A percentile compares a stretch with the other conserved stretches of the same genome.
phyloP scores from a whole-genome alignment of 2,329 filamentous ascomycete genomes.

The Aspergillus sclerotialis region DNA sequence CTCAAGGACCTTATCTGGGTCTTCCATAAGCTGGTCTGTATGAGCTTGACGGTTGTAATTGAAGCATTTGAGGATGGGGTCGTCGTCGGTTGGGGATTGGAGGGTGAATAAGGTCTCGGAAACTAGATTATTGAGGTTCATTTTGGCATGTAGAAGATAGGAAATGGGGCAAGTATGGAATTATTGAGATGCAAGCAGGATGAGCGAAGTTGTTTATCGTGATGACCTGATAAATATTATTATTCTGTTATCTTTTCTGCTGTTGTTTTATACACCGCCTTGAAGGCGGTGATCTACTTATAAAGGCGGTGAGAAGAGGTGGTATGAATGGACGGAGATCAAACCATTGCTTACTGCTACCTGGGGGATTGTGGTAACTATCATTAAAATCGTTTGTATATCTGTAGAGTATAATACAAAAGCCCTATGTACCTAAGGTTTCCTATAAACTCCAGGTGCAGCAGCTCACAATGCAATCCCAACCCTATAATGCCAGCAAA shows the following conservation, averaged over 20 bases:
- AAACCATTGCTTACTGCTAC: too few relatives aligned
- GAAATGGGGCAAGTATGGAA: slow-evolving; percentile 3
- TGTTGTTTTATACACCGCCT: slow-evolving; percentile 6
- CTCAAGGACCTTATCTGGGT: slow-evolving; percentile 36
- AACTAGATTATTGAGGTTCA: slow-evolving; percentile 17
- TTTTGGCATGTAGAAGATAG: background rate
- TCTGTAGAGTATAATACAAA: too few relatives aligned
- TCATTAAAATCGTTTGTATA: too few relatives aligned
- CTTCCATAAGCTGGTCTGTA: slow-evolving; percentile 17
- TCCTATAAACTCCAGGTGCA: too few relatives aligned
- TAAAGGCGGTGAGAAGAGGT: background rate
- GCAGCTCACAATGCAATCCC: too few relatives aligned
- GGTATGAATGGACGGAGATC: too few relatives aligned
- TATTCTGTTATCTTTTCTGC: background rate
- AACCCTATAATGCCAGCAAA: too few relatives aligned
- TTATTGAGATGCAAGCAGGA: background rate
- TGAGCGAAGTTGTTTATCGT: background rate
- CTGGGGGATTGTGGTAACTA: too few relatives aligned
- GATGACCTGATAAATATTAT: too few relatives aligned
- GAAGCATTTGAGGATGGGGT: slow-evolving; percentile 31
- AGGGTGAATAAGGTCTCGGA: slow-evolving; percentile 20
- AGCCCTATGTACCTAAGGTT: background rate
- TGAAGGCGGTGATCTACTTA: background rate
- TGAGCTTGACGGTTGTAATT: slow-evolving; percentile 16
- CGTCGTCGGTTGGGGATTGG: slow-evolving; percentile 19